Percentiles rank a stretch among this genome's conserved stretches.
These are phyloP conservation scores for Curvularia verruculosa DNA, from an alignment of 2,329 filamentous ascomycete genomes.

Conservation along the genomic window DNA sequence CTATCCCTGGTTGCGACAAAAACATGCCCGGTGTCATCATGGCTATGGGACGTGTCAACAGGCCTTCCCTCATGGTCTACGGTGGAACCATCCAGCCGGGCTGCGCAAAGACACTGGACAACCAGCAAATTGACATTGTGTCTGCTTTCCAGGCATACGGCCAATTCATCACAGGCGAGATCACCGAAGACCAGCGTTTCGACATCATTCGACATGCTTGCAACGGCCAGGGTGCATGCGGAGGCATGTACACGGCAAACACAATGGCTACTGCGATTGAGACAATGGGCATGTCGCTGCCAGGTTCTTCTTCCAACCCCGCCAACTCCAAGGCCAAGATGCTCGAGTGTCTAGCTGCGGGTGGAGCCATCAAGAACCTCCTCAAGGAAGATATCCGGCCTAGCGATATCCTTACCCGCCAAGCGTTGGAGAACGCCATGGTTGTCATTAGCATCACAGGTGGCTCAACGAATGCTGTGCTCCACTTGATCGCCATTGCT, in stretches of 20 bases:
- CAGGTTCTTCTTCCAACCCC: constrained; percentile 59
- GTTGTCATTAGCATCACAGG: constrained; percentile 58
- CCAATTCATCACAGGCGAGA: constrained; percentile 89
- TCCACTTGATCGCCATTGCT: constrained; percentile 59
- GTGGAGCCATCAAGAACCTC: constrained; percentile 58
- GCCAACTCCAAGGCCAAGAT: constrained; percentile 59
- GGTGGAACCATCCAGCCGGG: constrained; percentile 93
- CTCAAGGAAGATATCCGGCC: constrained; percentile 59
- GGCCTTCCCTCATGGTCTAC: constrained; percentile 96
- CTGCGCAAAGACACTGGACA: constrained; percentile 73
- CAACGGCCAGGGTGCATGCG: constrained; percentile 81
- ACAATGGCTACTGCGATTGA: constrained; percentile 60
- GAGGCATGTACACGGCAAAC: constrained; percentile 72
- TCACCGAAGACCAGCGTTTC: constrained; percentile 87
- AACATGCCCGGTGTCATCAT: constrained; percentile 78
- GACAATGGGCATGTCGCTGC: constrained; percentile 58
- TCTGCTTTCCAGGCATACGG: constrained; percentile 98
- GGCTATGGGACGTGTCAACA: constrained; percentile 93
- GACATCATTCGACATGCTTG: constrained; percentile 95
- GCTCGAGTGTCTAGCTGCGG: constrained; percentile 57
- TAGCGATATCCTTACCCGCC: constrained; percentile 56
- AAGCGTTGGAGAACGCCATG: constrained; percentile 60
- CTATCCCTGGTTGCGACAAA: constrained; percentile 97
- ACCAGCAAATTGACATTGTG: constrained; percentile 85
- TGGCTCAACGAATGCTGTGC: constrained; percentile 58